Base-by-base conservation (phyloP, 768 basidiomycete genomes). In the Nidularia pulvinata region DNA sequence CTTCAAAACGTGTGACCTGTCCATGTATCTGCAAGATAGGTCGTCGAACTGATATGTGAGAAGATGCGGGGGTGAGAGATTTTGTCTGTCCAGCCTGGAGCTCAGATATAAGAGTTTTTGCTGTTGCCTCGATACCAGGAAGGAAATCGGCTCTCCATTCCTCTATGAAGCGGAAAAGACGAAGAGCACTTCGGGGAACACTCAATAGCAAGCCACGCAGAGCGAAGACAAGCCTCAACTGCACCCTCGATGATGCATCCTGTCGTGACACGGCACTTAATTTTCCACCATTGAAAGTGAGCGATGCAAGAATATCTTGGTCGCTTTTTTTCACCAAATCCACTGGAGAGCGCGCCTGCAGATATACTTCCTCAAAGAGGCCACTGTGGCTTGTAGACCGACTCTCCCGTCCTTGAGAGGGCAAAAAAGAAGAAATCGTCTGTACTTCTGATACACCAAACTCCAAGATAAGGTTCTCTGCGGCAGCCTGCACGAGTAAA, bases 91-190 rank as follows among this genome's bases (percentile, higher is more conserved):
- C 61, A 53, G 74, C 71, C 42, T 79, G 74, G 45, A 90, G 66
- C 61, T 93, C 91, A 3, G 83, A 78, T 13, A 93, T 67, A 37
- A 93, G 70, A 2, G 79, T 80, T 54, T 84, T 81, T 33, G 89
- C 63, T 30, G 87, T 84, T 11, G 81, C 78, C 60, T 93, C 85
- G 37, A 93, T 79, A 4, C 79, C 86, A 14, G 92, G 86, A 33
- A 93, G 74, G 60, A 88, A 93, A 59, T 92, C 88, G 4, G 81
- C 81, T 60, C 83, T 76, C 93, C 93, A 95, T 61, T 92, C 88
- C 60, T 92, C 88, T 25, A 88, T 66, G 61, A 93, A 93, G 36
- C 79, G 83, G 65, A 91, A 91, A 4, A 92, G 73, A 13, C 87
- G 83, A 33, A 94, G 75, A 32, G 88, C 91, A 59, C 91, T 94